Base-by-base conservation (phyloP, 805 yeast genomes). In the Saccharomycopsis fodiens region DNA sequence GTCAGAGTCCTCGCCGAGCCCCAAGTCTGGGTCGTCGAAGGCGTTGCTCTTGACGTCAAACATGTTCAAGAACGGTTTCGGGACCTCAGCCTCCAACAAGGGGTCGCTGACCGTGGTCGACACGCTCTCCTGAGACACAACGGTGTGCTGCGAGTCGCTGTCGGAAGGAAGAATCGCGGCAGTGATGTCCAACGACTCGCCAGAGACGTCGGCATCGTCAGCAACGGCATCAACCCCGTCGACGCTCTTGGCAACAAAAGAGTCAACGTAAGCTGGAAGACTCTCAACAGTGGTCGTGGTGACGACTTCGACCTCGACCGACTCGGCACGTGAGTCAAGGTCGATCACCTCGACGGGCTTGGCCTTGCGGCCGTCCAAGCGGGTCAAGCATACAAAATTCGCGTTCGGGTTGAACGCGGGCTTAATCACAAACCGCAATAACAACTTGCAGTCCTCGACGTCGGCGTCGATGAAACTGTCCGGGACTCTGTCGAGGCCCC, bases 241-340 rank as follows among this genome's bases (percentile, higher is more conserved):
- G 44, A 35, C 35, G 10, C 15, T 21, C 6, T 10, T 7, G 17
- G 41, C 48, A 41, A 55, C 52, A 40, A n/a, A n/a, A n/a, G n/a
- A n/a, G n/a, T n/a, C n/a, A n/a, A n/a, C n/a, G n/a, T n/a, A n/a
- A n/a, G n/a, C n/a, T n/a, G n/a, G n/a, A n/a, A n/a, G n/a, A n/a
- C n/a, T n/a, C n/a, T n/a, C n/a, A n/a, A n/a, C n/a, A n/a, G n/a
- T n/a, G n/a, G n/a, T n/a, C n/a, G n/a, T n/a, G n/a, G n/a, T n/a
- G n/a, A n/a, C n/a, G 70, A 91, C 80, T 4, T 96, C 87, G 39
- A 88, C 79, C 29, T 25, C 29, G 10, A 25, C 29, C 29, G 29
- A 25, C 29, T 25, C 8, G 6, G 20, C 10, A 16, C 15, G 20
- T 10, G 4, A 12, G 21, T 39, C 27, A 39, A 39, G 16, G n/a